Conservation (phyloP, 2,329 filamentous ascomycete species). For the Grosmannia clavigera region DNA sequence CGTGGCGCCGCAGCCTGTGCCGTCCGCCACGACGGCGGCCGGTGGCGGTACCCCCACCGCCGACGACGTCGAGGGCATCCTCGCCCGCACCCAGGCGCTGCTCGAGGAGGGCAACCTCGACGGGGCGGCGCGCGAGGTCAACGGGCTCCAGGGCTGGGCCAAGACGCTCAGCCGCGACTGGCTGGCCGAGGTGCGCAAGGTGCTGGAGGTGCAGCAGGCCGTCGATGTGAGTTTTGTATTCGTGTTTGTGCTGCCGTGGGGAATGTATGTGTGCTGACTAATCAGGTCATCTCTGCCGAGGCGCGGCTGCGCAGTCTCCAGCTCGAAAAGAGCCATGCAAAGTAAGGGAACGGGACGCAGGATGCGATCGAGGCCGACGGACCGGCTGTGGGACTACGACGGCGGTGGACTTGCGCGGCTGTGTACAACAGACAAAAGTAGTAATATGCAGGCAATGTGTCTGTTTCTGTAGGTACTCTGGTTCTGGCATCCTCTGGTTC, state of each 20-base stretch:
- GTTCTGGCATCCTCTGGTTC: too few relatives aligned
- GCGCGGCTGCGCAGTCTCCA: slow-evolving; percentile 78
- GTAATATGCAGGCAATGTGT: neutral
- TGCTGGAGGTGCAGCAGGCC: slow-evolving; percentile 90
- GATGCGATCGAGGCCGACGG: neutral
- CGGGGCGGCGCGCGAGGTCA: slow-evolving; percentile 88
- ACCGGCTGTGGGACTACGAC: neutral
- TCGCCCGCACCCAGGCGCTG: slow-evolving; percentile 77
- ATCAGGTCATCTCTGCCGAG: slow-evolving; percentile 76
- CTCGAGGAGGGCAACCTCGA: slow-evolving; percentile 91
- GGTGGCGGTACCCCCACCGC: neutral
- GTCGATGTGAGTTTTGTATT: slow-evolving; percentile 62
- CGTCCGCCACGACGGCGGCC: neutral
- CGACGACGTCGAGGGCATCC: slow-evolving; percentile 80
- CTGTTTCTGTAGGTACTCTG: too few relatives aligned
- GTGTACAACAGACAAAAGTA: too few relatives aligned
- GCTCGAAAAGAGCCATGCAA: slow-evolving; percentile 48
- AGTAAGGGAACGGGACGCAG: neutral
- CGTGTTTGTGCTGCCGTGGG: neutral
- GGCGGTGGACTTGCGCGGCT: too few relatives aligned
- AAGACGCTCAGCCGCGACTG: slow-evolving; percentile 92
- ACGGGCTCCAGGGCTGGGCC: slow-evolving; percentile 82
- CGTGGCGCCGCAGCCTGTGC: slow-evolving; percentile 38
- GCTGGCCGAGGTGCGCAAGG: slow-evolving; percentile 79
- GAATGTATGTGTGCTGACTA: neutral